A percentile compares a stretch with the other conserved stretches of the same genome.
phyloP scores from a whole-genome alignment of 805 yeast genomes.

The Saturnispora bothae region DNA sequence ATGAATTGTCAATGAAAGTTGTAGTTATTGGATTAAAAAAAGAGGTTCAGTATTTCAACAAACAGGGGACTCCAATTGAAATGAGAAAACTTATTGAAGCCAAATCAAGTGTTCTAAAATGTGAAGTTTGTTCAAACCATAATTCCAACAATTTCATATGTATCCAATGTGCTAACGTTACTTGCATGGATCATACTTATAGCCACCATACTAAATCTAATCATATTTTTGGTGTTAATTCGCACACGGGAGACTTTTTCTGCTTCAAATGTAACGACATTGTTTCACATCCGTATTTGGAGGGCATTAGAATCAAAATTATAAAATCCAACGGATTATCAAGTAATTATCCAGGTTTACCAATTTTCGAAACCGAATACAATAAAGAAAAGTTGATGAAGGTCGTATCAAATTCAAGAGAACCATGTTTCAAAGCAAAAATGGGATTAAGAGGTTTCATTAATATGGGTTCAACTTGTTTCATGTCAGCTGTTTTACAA shows the following conservation, averaged over 20 bases:
- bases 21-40: slow-evolving; percentile 16
- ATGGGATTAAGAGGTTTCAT: slow-evolving; percentile 83
- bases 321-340: slow-evolving; percentile 16
- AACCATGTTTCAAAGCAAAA: slow-evolving; percentile 44
- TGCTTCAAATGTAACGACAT: slow-evolving; percentile 75
- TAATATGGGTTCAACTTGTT: slow-evolving; percentile 95
- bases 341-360: slow-evolving; percentile 23
- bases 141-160: slow-evolving; percentile 40
- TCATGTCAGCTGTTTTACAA: slow-evolving; percentile 89
- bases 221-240: slow-evolving; percentile 51
- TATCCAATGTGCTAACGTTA: slow-evolving; percentile 67
- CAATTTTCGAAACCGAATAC: slow-evolving; percentile 22
- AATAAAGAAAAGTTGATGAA: slow-evolving; percentile 18
- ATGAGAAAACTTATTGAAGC: slow-evolving; percentile 29
- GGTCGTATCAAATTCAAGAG: slow-evolving; percentile 25
- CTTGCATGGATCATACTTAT: slow-evolving; percentile 50
- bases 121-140: slow-evolving; percentile 37
- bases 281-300: slow-evolving; percentile 50
- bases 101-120: slow-evolving; percentile 36
- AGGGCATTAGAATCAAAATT: slow-evolving; percentile 34
- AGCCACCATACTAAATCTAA: slow-evolving; percentile 36
- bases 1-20: slow-evolving; percentile 41
- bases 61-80: slow-evolving; percentile 31
- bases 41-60: slow-evolving; percentile 19
- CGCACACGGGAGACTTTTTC: slow-evolving; percentile 54